Evolutionary conservation across 148 eudicot genomes (phyloP).

Genomic region (Rhododendron ferrugineum): DNA sequence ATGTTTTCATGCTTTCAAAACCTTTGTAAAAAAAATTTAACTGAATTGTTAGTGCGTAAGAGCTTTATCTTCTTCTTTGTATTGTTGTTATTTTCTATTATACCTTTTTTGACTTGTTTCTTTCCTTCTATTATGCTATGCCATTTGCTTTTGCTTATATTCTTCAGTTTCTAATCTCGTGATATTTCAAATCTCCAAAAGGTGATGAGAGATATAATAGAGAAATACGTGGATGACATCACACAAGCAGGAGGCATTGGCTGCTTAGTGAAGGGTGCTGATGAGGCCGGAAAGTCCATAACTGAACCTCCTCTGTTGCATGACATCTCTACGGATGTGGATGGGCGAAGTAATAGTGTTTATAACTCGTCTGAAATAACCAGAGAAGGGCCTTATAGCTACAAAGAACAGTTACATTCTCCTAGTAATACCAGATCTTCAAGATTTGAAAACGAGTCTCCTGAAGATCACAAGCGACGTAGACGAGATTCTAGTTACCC

Average conservation of each 20-base stretch:
- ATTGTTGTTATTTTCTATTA: background rate
- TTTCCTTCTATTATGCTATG: background rate
- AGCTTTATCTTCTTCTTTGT: background rate
- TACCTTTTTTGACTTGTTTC: background rate
- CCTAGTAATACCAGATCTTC: constrained; percentile 13
- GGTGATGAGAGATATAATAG: constrained; percentile 92
- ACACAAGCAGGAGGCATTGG: constrained; percentile 68
- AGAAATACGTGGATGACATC: constrained; percentile 73
- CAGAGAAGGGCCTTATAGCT: constrained; percentile 21
- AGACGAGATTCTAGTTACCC: constrained; percentile 23
- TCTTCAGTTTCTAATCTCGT: background rate
- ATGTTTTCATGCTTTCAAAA: background rate
- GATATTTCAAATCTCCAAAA: constrained; percentile 14
- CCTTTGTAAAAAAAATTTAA: background rate
- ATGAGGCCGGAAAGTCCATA: constrained; percentile 25
- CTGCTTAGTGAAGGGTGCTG: constrained; percentile 31
- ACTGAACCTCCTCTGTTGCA: constrained; percentile 27
- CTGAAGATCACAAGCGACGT: constrained; percentile 17
- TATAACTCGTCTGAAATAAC: constrained; percentile 14
- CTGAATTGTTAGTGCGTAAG: background rate
- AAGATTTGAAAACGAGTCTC: constrained; percentile 15
- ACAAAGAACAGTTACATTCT: constrained; percentile 24
- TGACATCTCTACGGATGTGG: constrained; percentile 16
- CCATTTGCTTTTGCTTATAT: background rate
- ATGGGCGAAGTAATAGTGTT: constrained; percentile 13